Base-by-base conservation (phyloP, 2,329 filamentous ascomycete species). In the Pleurostoma richardsiae region DNA sequence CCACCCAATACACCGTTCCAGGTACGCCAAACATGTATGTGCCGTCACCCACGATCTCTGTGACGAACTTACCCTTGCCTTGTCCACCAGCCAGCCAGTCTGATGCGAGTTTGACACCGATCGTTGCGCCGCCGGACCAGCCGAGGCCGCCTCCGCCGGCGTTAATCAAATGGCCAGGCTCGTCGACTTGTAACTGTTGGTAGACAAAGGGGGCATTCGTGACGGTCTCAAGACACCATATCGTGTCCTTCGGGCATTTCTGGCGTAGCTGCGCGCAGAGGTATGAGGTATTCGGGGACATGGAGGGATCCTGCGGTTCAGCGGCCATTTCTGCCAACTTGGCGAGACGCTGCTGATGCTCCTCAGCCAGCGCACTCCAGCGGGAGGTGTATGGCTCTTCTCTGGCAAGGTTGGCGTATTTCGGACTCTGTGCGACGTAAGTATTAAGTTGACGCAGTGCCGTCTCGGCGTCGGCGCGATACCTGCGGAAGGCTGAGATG, bases 131-230 rank as follows among this genome's bases (percentile, higher is more conserved):
- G 10, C 87, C 88, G 8, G 82, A 87, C 88, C 88, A 92, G 2
- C 88, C 88, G 0, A 92, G 79, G 3, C 88, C 88, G 10, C 86
- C 88, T 1, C 85, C 88, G 2, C 88, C 88, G 59, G 87, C 91
- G 62, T 90, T 91, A 57, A 92, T 81, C 85, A 85, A 90, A 0
- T 80, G 82, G 0, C 86, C 86, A 0, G 88, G 87, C 0, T 81
- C 59, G 0, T 76, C 82, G 3, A 82, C 76, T 56, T 83, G 82
- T 6, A 94, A 68, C 53, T 90, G 86, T 54, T 94, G 86, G 29
- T 80, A 75, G 1, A 90, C 82, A 29, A 82, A 36, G n/a, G 77
- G 0, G 64, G 64, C 0, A 83, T 82, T 82, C 0, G 88, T 94
- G 1, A 94, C 88, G 0, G 88, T 83, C 65, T 94, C 88, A 40